Evolutionary conservation across 2,329 filamentous ascomycete species (phyloP), one percentile per base, ranked within the genome.

Genomic region (Helicocarpus griseus): DNA sequence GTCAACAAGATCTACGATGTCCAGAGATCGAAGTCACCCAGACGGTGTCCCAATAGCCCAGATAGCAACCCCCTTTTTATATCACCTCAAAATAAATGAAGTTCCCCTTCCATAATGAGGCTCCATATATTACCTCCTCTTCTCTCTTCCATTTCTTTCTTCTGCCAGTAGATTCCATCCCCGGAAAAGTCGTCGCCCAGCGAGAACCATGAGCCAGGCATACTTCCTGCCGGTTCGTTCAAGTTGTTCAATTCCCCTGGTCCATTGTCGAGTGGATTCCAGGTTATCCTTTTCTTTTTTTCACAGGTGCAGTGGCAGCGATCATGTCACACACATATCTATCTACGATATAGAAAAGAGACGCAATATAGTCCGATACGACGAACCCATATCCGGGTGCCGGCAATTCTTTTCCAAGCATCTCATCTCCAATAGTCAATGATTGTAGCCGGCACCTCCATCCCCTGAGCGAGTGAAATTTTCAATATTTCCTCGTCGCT

Each of bases 321-420:
- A n/a, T 44, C 45, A 49, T 41, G 47, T 40, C 53, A 51, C 54
- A 53, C 56, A 58, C 53, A 61, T 53, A 60, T 63, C 63, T 67
- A 67, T 68, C 66, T 69, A 69, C 65, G 61, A 59, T 60, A 55
- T 62, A 60, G 56, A 56, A 64, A 45, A 55, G 51, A 31, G 55
- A 51, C 38, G 40, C 24, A 53, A 51, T 44, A 49, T 47, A 47
- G 24, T 21, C 45, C 31, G 6, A 36, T 17, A 17, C 31, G n/a
- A 47, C 31, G 22, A 6, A 35, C 9, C 17, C 13, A 45, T 45
- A 26, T 29, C 24, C 28, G n/a, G 26, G 19, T n/a, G n/a, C 4
- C 22, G 17, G 40, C 28, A 24, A n/a, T 28, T 43, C 28, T 26
- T 24, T 26, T 26, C 26, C 29, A 45, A 14, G 7, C 41, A 14